phyloP scores from a whole-genome alignment of 2,329 filamentous ascomycete genomes.

The Trichothecium sympodiale region DNA sequence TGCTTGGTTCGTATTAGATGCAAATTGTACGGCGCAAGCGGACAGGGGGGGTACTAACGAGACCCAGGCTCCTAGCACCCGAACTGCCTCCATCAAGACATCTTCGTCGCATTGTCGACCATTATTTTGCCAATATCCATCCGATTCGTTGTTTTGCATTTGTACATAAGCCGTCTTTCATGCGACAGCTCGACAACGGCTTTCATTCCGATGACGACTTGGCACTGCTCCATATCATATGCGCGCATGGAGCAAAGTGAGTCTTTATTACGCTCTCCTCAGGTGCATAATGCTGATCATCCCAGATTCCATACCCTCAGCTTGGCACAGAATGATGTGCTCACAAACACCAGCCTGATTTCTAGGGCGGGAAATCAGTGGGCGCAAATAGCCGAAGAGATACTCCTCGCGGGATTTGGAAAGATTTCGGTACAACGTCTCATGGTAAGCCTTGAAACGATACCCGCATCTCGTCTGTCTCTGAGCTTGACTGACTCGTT shows the following conservation, averaged over 20 bases:
- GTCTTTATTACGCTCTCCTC: not conserved
- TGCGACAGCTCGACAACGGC: constrained; percentile 10
- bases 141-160: constrained; percentile 14
- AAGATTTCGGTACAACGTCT: constrained; percentile 26
- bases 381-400: constrained; percentile 24
- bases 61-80: constrained; percentile 4
- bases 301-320: constrained; percentile 22
- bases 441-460: constrained; percentile 22
- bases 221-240: constrained; percentile 11
- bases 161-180: constrained; percentile 13
- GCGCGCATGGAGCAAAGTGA: constrained; percentile 12
- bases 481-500: constrained; percentile 3
- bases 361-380: constrained; percentile 23
- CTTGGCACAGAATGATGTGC: constrained; percentile 17
- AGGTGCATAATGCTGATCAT: not conserved
- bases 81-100: constrained; percentile 4
- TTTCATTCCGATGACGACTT: constrained; percentile 7
- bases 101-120: constrained; percentile 8
- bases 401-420: constrained; percentile 25
- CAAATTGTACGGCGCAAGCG: no score
- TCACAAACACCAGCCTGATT: constrained; percentile 16
- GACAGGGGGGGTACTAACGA: not conserved
- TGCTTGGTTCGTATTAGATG: no score
- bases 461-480: not conserved
- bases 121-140: constrained; percentile 14